Evolutionary conservation across 2,329 filamentous ascomycete genomes (phyloP), one percentile per base, ranked within the genome.

Genomic region (Corniculantispora saksenae): DNA sequence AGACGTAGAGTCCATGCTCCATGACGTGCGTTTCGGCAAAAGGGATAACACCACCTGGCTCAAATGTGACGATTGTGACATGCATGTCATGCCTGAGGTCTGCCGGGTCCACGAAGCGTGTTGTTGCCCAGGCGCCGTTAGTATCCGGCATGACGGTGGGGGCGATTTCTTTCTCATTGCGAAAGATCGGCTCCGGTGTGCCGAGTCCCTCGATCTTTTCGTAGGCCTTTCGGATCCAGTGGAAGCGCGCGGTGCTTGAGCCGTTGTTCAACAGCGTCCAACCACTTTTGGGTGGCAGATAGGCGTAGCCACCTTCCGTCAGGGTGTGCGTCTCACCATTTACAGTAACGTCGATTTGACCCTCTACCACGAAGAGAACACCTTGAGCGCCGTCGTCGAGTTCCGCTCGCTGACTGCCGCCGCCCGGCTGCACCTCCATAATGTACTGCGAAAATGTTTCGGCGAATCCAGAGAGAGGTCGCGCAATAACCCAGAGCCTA

Each of bases 361-460:
- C 61, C 61, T 63, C 61, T 8, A 63, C 61, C 9, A 63, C 40
- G 51, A 63, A 63, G n/a, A 63, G 47, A 25, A 63, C 53, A 25
- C 61, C 51, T 27, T 63, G 21, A 3, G 61, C 61, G 2, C 6
- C n/a, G 15, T 63, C 61, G 61, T 63, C 61, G 35, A 63, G 32
- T n/a, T 63, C 61, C 17, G 61, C 50, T 8, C 74, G 61, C 13
- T 57, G 43, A 40, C 61, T 63, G 8, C 61, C 61, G 19, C 61
- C 61, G 32, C 51, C 51, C 12, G 61, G 61, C 25, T 63, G 61
- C 9, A 63, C 61, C 40, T 63, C 61, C 61, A 63, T 63, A 29
- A 63, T 63, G 40, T 63, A 63, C 29, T 63, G 61, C 8, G 61
- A 63, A 38, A 63, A 63, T 8, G 61, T 63, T 32, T 63, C 61